A percentile compares a stretch with the other conserved stretches of the same genome.
Evolutionary conservation across 2,329 filamentous ascomycete species (phyloP).

Genomic region (Aspergillus jensenii): DNA sequence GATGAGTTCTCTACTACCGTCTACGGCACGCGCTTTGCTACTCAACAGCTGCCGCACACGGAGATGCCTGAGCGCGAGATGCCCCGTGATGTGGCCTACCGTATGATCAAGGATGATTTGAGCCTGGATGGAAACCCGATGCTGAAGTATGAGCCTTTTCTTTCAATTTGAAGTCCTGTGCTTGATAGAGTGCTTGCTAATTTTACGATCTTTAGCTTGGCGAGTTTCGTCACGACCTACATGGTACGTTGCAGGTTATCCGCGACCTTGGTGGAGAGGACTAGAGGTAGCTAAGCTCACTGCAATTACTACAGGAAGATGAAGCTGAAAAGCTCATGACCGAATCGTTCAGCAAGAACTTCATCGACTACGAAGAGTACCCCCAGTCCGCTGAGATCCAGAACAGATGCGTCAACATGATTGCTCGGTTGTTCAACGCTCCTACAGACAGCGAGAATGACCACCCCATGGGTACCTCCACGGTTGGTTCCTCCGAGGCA

Average conservation of each 20-base stretch:
- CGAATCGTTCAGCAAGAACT: conserved; percentile 91
- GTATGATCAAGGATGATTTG: conserved; percentile 94
- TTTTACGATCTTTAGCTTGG: conserved; percentile 58
- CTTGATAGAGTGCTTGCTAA: neutral
- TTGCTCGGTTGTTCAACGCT: conserved; percentile 83
- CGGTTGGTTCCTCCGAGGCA: conserved; percentile 80
- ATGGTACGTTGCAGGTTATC: conserved; percentile 61
- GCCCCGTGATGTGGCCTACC: conserved; percentile 90
- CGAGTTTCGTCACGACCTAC: conserved; percentile 93
- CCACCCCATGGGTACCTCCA: conserved; percentile 80
- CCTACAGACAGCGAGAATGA: conserved; percentile 57
- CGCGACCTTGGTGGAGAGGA: neutral
- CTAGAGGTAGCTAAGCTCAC: neutral
- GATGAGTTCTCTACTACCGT: conserved; percentile 69
- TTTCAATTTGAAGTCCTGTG: neutral
- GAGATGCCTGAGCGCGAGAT: conserved; percentile 90
- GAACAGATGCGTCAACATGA: conserved; percentile 90
- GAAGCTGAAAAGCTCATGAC: conserved; percentile 95
- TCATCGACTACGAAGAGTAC: conserved; percentile 87
- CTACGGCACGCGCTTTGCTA: conserved; percentile 83
- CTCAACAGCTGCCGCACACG: conserved; percentile 73
- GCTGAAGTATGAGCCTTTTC: conserved; percentile 51
- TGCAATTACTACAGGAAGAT: conserved; percentile 64
- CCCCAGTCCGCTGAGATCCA: conserved; percentile 81
- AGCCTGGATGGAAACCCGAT: conserved; percentile 89